These are phyloP conservation scores for Coemansia sp. DNA, from an alignment of 192 early-diverging fungal species.

Conservation along the genomic window DNA sequence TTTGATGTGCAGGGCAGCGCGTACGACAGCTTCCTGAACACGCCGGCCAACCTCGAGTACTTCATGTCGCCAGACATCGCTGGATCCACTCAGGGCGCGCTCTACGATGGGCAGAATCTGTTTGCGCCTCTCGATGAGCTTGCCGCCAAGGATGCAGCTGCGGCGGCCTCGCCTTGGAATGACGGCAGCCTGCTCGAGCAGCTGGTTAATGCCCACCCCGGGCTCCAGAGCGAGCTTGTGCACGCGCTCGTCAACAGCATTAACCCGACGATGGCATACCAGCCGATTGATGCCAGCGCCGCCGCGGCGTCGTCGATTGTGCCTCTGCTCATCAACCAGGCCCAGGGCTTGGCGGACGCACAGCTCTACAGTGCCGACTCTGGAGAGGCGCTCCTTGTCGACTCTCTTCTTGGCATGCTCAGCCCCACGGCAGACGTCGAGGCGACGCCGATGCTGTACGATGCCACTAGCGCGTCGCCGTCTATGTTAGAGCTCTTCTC, in stretches of 20 bases:
- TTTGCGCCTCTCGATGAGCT: slow-evolving; percentile 54
- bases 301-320: not conserved
- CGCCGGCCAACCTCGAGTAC: slow-evolving; percentile 20
- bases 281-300: slow-evolving; percentile 2
- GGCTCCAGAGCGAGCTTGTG: slow-evolving; percentile 38
- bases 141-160: slow-evolving; percentile 18
- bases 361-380: not conserved
- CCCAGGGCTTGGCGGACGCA: slow-evolving; percentile 3
- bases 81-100: not conserved
- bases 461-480: slow-evolving; percentile 1
- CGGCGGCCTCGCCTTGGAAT: not conserved
- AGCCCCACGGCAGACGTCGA: slow-evolving; percentile 16
- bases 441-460: slow-evolving; percentile 4
- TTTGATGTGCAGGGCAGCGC: slow-evolving; percentile 30
- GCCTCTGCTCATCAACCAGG: slow-evolving; percentile 12
- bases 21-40: slow-evolving; percentile 38
- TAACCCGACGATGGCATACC: slow-evolving; percentile 35
- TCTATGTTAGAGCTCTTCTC: slow-evolving; percentile 12
- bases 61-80: slow-evolving; percentile 13
- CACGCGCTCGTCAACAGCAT: slow-evolving; percentile 49
- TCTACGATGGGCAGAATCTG: slow-evolving; percentile 11
- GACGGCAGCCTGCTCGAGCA: slow-evolving; percentile 22
- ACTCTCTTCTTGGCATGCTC: slow-evolving; percentile 42
- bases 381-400: slow-evolving; percentile 24
- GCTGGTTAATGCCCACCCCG: slow-evolving; percentile 27